These are phyloP conservation scores for Bidens hawaiensis DNA, from an alignment of 140 eudicot species.

Conservation along the genomic window DNA sequence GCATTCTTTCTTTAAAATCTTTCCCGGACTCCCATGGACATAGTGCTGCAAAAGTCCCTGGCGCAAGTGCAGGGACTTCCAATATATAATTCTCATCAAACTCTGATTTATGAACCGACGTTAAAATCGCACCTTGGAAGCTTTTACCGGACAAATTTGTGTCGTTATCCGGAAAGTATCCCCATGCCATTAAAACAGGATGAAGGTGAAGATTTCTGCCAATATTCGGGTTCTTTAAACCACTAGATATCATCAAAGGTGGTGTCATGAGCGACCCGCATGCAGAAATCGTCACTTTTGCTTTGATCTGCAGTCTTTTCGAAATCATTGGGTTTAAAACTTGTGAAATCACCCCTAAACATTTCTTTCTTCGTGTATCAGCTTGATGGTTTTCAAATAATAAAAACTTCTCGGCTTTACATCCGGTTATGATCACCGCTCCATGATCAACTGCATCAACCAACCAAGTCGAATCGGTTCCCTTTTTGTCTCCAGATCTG, in stretches of 20 bases:
- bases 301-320: slow-evolving; percentile 54
- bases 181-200: slow-evolving; percentile 90
- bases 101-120: slow-evolving; percentile 51
- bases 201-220: slow-evolving; percentile 81
- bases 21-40: slow-evolving; percentile 67
- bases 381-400: slow-evolving; percentile 28
- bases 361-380: slow-evolving; percentile 34
- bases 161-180: slow-evolving; percentile 65
- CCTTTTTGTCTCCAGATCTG: slow-evolving; percentile 67
- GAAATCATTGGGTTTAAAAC: slow-evolving; percentile 31
- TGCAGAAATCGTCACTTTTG: slow-evolving; percentile 69
- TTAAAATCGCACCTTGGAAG: slow-evolving; percentile 67
- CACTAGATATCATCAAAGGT: slow-evolving; percentile 74
- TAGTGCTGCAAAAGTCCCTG: slow-evolving; percentile 64
- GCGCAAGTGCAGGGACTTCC: slow-evolving; percentile 65
- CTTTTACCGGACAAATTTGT: slow-evolving; percentile 42
- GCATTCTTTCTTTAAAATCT: slow-evolving; percentile 47
- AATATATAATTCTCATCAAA: slow-evolving; percentile 42
- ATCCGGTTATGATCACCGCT: slow-evolving; percentile 77
- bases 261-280: slow-evolving; percentile 84
- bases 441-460: slow-evolving; percentile 82
- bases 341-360: slow-evolving; percentile 57
- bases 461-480: slow-evolving; percentile 88
- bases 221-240: slow-evolving; percentile 56
- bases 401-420: slow-evolving; percentile 61